These are phyloP conservation scores for Neurospora hispaniola DNA, from an alignment of 495 filamentous ascomycete species.

Conservation along the genomic window DNA sequence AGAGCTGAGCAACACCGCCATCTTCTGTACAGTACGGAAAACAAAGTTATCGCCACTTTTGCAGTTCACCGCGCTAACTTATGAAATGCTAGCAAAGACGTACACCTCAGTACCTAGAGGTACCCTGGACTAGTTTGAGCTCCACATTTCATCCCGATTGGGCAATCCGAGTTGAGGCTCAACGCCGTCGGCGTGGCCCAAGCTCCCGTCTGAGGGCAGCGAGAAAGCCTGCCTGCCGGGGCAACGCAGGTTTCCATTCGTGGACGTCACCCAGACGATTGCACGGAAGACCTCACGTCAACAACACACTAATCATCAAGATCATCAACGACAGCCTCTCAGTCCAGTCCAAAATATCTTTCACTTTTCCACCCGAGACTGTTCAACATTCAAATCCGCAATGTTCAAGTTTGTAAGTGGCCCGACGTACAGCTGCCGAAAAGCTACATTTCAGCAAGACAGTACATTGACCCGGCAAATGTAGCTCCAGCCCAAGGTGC, in stretches of 20 bases:
- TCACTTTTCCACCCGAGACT: neutral
- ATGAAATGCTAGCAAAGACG: no score
- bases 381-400: neutral
- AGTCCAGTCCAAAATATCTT: neutral
- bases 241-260: neutral
- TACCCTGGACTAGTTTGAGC: no score
- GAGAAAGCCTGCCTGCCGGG: neutral
- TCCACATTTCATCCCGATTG: neutral
- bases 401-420: neutral
- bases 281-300: neutral
- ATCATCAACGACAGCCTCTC: neutral
- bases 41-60: no score
- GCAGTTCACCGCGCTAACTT: no score
- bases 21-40: no score
- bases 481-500: slow-evolving; percentile 54
- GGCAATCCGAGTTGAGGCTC: neutral
- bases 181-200: neutral
- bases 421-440: neutral
- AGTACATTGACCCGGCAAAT: slow-evolving; percentile 4
- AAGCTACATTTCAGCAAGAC: neutral
- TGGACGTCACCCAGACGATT: neutral
- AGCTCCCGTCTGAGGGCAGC: neutral
- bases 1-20: no score
- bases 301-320: neutral
- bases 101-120: no score